Base-by-base conservation (phyloP, 495 filamentous ascomycete genomes). In the Penicillium tannophilum region DNA sequence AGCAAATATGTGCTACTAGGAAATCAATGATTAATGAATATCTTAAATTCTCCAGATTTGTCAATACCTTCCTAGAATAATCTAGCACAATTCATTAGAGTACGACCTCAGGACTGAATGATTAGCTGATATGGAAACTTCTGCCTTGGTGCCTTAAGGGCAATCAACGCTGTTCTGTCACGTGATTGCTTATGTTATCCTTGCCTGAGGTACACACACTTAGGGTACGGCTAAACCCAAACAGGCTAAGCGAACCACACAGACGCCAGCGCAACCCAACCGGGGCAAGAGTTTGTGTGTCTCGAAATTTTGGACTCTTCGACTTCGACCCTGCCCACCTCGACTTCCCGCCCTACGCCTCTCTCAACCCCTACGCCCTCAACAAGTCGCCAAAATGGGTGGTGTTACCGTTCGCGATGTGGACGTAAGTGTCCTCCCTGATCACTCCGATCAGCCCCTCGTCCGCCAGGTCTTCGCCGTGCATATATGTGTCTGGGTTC, bases 401-500 rank as follows among this genome's bases (percentile, higher is more conserved):
- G 90, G 90, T 81, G 85, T 90, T 78, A 87, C 83, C 71, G 90
- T 93, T 79, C 90, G 90, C 77, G 90, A 93, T 84, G 90, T 93
- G 75, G 90, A 93, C 83, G 90, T 92, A 86, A 82, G 88, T 86
- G 72, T 61, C 70, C 63, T 65, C 62, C 61, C 58, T 58, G 57
- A 60, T 54, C 52, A 11, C n/a, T 43, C 23, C 14, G 46, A 49
- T 49, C 46, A 49, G 55, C 36, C 35, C 56, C 56, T 55, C 50
- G 43, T 43, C 48, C 24, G 36, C 55, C 61, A 63, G 58, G 65
- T 66, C 64, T 63, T 62, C 67, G 56, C 62, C 50, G 56, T 64
- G 55, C 51, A 61, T 23, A 36, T 49, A 50, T 53, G 60, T 57
- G 63, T 45, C 54, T 51, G 49, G 41, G 58, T 69, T 68, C 63